These are phyloP conservation scores for Hypoxylon rickii DNA, from an alignment of 495 filamentous ascomycete genomes.

Conservation along the genomic window DNA sequence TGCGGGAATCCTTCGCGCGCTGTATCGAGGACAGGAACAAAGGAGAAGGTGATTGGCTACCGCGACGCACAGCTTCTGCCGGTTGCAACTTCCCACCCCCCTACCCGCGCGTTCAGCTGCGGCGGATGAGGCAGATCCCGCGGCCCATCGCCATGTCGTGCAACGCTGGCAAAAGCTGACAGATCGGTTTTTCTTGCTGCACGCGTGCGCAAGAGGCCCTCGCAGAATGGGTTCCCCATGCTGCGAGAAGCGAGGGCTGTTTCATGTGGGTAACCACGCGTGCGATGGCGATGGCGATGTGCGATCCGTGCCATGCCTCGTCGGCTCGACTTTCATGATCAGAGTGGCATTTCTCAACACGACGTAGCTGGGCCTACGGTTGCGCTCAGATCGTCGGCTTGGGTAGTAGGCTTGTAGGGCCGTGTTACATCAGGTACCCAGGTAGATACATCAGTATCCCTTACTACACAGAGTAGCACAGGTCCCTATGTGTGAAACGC, in stretches of 20 bases:
- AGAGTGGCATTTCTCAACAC: neutral
- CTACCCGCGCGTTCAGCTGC: too few relatives aligned
- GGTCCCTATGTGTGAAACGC: too few relatives aligned
- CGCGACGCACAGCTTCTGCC: too few relatives aligned
- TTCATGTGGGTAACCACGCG: slow-evolving; percentile 1
- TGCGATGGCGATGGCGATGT: neutral
- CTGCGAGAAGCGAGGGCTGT: neutral
- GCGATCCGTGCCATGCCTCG: neutral
- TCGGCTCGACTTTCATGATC: neutral
- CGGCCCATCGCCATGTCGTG: slow-evolving; percentile 5
- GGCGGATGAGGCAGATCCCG: slow-evolving; percentile 2
- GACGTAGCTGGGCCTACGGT: neutral
- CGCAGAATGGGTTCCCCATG: slow-evolving; percentile 2
- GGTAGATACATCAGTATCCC: neutral
- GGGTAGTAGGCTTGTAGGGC: too few relatives aligned
- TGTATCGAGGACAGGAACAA: too few relatives aligned
- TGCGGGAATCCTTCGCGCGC: neutral
- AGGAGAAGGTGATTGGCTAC: too few relatives aligned
- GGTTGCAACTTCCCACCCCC: too few relatives aligned
- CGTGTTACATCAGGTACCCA: neutral
- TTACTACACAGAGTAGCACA: too few relatives aligned
- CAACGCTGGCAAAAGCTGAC: slow-evolving; percentile 7
- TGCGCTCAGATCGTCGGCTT: too few relatives aligned
- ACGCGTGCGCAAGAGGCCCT: neutral
- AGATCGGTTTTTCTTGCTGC: slow-evolving; percentile 4